Percentiles rank a stretch among this genome's conserved stretches.
Evolutionary conservation across 2,329 filamentous ascomycete genomes (phyloP).

Genomic region (Colletotrichum cereale): DNA sequence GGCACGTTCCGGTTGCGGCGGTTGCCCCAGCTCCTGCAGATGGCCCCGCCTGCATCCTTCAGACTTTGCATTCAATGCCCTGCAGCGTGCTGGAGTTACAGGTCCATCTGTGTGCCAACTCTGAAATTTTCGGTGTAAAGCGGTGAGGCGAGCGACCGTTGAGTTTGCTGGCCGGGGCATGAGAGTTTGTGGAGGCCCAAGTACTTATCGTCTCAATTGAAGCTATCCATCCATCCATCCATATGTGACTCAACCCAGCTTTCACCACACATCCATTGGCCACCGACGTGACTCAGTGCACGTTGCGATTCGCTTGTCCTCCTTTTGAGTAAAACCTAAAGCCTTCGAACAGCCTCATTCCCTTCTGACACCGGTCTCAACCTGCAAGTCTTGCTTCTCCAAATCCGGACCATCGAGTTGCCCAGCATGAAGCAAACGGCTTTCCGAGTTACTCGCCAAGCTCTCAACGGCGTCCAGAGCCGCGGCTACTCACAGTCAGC

Average conservation of each 20-base stretch:
- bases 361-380: constrained; percentile 15
- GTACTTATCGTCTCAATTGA: constrained; percentile 16
- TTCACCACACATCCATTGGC: constrained; percentile 16
- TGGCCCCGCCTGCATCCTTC: constrained; percentile 8
- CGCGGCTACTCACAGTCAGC: constrained; percentile 58
- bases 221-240: too few relatives aligned
- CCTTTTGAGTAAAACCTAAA: not conserved
- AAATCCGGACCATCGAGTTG: constrained; percentile 12
- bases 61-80: constrained; percentile 17
- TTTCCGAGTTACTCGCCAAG: constrained; percentile 50
- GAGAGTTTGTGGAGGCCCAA: constrained; percentile 21
- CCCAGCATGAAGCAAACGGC: constrained; percentile 51
- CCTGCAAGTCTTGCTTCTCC: not conserved
- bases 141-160: constrained; percentile 30
- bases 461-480: constrained; percentile 53
- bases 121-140: constrained; percentile 41
- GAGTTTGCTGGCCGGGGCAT: constrained; percentile 26
- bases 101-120: constrained; percentile 4
- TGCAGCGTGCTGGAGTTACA: constrained; percentile 14
- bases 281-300: constrained; percentile 11
- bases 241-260: constrained; percentile 36
- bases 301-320: not conserved
- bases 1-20: constrained; percentile 33
- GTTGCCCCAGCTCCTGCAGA: constrained; percentile 30
- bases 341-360: not conserved